Base-by-base conservation (phyloP, 2,329 filamentous ascomycete species). In the Fusarium sp. region DNA sequence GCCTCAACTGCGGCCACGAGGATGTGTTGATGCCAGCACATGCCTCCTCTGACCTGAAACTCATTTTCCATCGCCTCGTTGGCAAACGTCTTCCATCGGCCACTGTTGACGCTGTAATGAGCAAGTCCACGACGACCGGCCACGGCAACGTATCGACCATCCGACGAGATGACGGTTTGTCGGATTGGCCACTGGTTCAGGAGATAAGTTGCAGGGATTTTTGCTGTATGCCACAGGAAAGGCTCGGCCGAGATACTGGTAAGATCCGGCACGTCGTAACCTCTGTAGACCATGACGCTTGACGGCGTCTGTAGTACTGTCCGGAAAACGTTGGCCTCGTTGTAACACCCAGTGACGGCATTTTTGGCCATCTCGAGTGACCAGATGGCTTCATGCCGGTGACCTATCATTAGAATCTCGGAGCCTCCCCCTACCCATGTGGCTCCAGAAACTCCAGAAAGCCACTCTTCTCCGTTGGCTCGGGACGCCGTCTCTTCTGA, bases 11-110 rank as follows among this genome's bases (percentile, higher is more conserved):
- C 95, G 42, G 95, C 95, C 65, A 98, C 94, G 20, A 99, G 87
- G 35, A 98, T 94, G 83, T 99, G 96, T 75, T 97, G 95, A 80
- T 97, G 95, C 97, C 97, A 99, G 81, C 96, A 98, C 95, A 99
- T 98, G 8, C 97, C 97, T 58, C 97, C 97, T 72, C 95, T 89
- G 16, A 99, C 94, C 27, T 95, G 91, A 80, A 99, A 99, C 72
- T 95, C 94, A 77, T 95, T 95, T 82, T 98, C 97, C 79, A 92
- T 89, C 33, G 89, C 90, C 29, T 92, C 89, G 77, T 95, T 95
- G 58, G 93, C 89, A 81, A 99, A 99, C 0, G 93, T 97, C 81
- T 97, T 98, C 97, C 97, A 99, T 68, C 97, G 90, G 31, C 96
- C 94, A 80, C 96, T 98, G 75, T 93, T 93, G 70, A 98, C 91